Evolutionary conservation across 1,139 yeast genomes (phyloP).

Genomic region (Saccharomyces hybrid): DNA sequence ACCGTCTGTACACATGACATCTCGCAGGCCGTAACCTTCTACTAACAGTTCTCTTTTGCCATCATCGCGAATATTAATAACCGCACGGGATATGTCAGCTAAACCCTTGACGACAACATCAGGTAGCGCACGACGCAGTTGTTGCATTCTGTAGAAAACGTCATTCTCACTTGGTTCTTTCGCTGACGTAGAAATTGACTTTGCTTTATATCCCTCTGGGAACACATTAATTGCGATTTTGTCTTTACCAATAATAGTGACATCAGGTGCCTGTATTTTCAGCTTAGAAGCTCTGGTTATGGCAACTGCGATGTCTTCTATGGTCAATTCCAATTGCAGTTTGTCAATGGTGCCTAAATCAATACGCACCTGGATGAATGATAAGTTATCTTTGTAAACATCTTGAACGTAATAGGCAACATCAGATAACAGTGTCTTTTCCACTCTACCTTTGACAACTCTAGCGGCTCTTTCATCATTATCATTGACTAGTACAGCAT

Average conservation of each 20-base stretch:
- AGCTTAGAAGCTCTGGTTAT: slow-evolving; percentile 79
- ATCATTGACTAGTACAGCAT: slow-evolving; percentile 86
- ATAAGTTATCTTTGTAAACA: slow-evolving; percentile 74
- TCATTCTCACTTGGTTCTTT: slow-evolving; percentile 49
- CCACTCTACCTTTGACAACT: slow-evolving; percentile 95
- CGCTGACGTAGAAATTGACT: slow-evolving; percentile 36
- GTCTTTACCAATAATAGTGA: slow-evolving; percentile 59
- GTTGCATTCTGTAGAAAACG: slow-evolving; percentile 83
- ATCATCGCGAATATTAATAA: slow-evolving; percentile 78
- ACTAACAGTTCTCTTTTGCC: slow-evolving; percentile 86
- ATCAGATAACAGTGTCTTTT: slow-evolving; percentile 81
- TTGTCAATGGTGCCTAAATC: slow-evolving; percentile 82
- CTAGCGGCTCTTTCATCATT: slow-evolving; percentile 96
- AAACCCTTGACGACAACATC: slow-evolving; percentile 87
- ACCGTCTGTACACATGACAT: slow-evolving; percentile 97
- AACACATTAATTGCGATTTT: slow-evolving; percentile 70
- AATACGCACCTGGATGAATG: slow-evolving; percentile 72
- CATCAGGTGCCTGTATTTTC: slow-evolving; percentile 69
- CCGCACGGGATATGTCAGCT: slow-evolving; percentile 87
- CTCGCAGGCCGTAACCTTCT: slow-evolving; percentile 94
- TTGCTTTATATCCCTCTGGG: slow-evolving; percentile 42
- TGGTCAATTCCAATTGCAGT: slow-evolving; percentile 77
- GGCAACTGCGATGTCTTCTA: slow-evolving; percentile 82
- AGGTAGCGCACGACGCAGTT: slow-evolving; percentile 76
- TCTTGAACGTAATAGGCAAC: slow-evolving; percentile 87